Percentiles rank a stretch among this genome's conserved stretches.
These are phyloP conservation scores for Chaetoscypha palmicola DNA, from an alignment of 2,329 filamentous ascomycete species.

Conservation along the genomic window DNA sequence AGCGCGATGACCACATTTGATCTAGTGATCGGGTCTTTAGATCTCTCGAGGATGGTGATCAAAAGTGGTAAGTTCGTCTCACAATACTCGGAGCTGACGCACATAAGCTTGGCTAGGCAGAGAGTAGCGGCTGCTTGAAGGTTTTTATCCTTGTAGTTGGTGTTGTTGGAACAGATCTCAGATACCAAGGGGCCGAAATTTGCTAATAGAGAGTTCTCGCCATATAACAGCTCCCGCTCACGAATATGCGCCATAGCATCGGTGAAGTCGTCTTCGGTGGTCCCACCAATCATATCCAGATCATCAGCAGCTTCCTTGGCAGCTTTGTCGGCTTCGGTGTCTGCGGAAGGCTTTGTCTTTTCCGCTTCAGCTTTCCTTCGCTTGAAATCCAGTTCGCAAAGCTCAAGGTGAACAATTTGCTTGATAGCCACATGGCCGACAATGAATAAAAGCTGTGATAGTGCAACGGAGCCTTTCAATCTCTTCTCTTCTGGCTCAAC, in stretches of 20 bases:
- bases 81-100: constrained; percentile 93
- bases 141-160: constrained; percentile 79
- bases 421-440: constrained; percentile 97
- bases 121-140: constrained; percentile 90
- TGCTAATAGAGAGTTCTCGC: constrained; percentile 74
- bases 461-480: constrained; percentile 63
- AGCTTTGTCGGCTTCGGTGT: constrained; percentile 43
- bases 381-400: constrained; percentile 98
- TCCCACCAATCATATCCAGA: constrained; percentile 92
- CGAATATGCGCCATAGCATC: constrained; percentile 80
- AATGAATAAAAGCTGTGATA: constrained; percentile 90
- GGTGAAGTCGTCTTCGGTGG: constrained; percentile 88
- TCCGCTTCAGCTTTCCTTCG: constrained; percentile 87
- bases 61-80: constrained; percentile 86
- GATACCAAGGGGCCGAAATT: constrained; percentile 87
- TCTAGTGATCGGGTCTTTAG: constrained; percentile 82
- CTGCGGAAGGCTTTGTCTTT: constrained; percentile 47
- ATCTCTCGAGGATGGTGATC: constrained; percentile 96
- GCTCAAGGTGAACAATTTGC: constrained; percentile 94
- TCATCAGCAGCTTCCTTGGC: constrained; percentile 72
- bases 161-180: constrained; percentile 93
- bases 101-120: constrained; percentile 97
- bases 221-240: constrained; percentile 77
- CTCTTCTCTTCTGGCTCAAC: constrained; percentile 32
- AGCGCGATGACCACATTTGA: constrained; percentile 96